Conservation (phyloP, 345 rosid species). For the Isatis tinctoria region DNA sequence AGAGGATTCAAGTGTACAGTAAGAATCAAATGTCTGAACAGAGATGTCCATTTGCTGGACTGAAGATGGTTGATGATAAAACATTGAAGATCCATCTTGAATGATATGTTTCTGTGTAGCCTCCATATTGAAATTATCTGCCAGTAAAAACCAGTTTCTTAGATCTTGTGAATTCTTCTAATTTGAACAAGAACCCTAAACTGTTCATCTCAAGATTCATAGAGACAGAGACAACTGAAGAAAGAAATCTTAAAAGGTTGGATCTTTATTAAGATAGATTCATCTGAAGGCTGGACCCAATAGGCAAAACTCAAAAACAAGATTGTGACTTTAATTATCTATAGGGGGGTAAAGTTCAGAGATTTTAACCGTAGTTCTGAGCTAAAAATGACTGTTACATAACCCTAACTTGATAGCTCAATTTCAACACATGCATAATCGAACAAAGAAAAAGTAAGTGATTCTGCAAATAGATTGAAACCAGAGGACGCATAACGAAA, state of each 20-base stretch:
- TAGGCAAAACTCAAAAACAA: not conserved
- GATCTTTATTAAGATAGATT: constrained; percentile 7
- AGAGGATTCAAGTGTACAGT: constrained; percentile 56
- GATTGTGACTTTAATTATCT: not conserved
- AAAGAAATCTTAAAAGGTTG: constrained; percentile 9
- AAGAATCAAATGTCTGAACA: constrained; percentile 45
- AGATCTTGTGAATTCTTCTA: not conserved
- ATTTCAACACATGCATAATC: not conserved
- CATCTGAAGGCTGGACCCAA: constrained; percentile 3
- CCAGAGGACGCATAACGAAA: not conserved
- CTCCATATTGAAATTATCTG: constrained; percentile 37
- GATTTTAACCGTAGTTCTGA: not conserved
- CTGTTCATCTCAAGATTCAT: not conserved
- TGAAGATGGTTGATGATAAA: constrained; percentile 39
- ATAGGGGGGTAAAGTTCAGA: not conserved
- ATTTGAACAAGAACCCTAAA: not conserved
- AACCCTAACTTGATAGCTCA: constrained; percentile 12
- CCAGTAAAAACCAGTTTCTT: not conserved
- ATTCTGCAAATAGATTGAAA: no score
- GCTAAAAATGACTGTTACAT: constrained; percentile 11
- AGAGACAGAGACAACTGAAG: not conserved
- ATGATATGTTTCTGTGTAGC: constrained; percentile 40
- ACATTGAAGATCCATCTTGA: constrained; percentile 42
- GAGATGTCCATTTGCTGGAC: constrained; percentile 33
- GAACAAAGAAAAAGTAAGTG: not conserved